Evolutionary conservation across 495 filamentous ascomycete species (phyloP), one percentile per base, ranked within the genome.

Genomic region (Trichocladium uniseriatum): DNA sequence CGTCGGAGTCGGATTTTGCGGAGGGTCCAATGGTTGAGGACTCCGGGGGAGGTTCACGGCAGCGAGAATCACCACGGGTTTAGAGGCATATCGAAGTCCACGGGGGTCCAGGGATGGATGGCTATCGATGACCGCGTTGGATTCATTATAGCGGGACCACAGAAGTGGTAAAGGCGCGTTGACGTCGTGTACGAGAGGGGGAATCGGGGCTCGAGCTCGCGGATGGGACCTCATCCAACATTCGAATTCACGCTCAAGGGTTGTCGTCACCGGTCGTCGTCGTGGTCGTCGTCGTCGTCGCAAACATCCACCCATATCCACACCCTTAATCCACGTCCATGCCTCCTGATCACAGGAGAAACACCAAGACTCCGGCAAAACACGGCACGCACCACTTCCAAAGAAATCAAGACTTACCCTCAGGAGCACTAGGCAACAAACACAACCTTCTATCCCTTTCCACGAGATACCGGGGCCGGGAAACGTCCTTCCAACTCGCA

Each of bases 361-460:
- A 8, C 24, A 27, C 24, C 24, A 27, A 8, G 24, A 34, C 18
- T 15, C 34, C 29, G 42, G 11, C 34, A 11, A 43, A 27, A n/a
- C 14, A 20, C n/a, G 9, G 16, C 28, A 5, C 21, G 20, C 5
- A 16, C 21, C 20, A 52, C 7, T 35, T 35, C 2, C 9, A 48
- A 18, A 19, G 41, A 20, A 28, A 27, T 27, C 20, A 16, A 19
- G 21, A 54, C 55, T 58, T 38, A 58, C 55, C 48, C 46, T 53
- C 38, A 34, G 38, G 18, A 29, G 36, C 37, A 32, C 49, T 37
- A 45, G 43, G 47, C 43, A 53, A 45, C 40, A 45, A 56, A 42
- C 32, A 51, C 45, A 44, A 45, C 43, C 32, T 37, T 50, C 40
- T 32, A 27, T 28, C 18, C 38, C 28, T 38, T 37, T 15, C 37